Conservation (phyloP, 2,329 filamentous ascomycete genomes). For the Fusarium napiforme region DNA sequence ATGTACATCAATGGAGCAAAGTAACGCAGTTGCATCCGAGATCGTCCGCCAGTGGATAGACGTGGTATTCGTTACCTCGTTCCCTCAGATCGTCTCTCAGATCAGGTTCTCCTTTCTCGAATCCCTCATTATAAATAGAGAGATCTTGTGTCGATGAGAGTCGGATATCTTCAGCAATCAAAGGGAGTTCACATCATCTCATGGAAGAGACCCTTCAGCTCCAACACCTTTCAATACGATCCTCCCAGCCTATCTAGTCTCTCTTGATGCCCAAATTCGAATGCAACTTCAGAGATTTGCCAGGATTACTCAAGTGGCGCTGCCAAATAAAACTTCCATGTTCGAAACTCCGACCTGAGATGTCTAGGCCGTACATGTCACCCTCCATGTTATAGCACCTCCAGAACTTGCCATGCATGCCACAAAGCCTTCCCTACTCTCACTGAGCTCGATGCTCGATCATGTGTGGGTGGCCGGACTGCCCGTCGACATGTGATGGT, state of each 20-base stretch:
- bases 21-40: background rate
- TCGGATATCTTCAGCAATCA: background rate
- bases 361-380: background rate
- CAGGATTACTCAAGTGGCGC: background rate
- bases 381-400: background rate
- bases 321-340: background rate
- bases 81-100: accelerated
- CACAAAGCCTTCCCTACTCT: background rate
- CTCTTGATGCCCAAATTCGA: background rate
- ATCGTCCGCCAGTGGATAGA: background rate
- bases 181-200: background rate
- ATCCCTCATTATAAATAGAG: background rate
- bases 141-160: background rate
- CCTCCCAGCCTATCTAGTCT: background rate
- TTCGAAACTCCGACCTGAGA: background rate
- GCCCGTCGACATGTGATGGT: background rate
- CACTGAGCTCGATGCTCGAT: background rate
- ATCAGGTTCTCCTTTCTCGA: accelerated
- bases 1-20: background rate
- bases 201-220: too few relatives aligned
- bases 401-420: background rate
- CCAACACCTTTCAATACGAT: accelerated
- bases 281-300: accelerated
- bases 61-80: accelerated
- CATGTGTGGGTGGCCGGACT: background rate